A percentile compares a stretch with the other conserved stretches of the same genome.
phyloP scores from a whole-genome alignment of 2,329 filamentous ascomycete genomes.

The Cordyceps javanica region DNA sequence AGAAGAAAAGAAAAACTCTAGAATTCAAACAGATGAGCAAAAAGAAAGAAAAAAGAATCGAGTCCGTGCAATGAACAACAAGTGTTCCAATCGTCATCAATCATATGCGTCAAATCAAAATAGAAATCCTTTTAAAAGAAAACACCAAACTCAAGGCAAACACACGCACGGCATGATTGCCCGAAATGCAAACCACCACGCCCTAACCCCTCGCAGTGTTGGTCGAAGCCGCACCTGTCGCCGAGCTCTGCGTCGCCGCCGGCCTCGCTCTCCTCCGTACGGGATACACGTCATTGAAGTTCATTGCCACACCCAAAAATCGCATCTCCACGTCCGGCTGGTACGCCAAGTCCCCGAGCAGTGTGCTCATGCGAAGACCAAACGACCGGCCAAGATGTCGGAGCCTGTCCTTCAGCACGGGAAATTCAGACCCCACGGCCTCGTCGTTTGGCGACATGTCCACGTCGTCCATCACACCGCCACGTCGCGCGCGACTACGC shows the following conservation, averaged over 20 bases:
- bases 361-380: conserved; percentile 65
- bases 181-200: background rate
- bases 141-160: background rate
- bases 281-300: conserved; percentile 91
- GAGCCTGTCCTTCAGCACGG: conserved; percentile 68
- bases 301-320: conserved; percentile 95
- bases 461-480: conserved; percentile 21
- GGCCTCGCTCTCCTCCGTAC: background rate
- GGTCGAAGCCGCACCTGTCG: background rate
- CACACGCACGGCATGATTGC: background rate
- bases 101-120: background rate
- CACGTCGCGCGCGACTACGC: conserved; percentile 55
- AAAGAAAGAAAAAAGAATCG: too few species aligned
- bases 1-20: too few species aligned
- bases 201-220: background rate
- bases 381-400: conserved; percentile 70
- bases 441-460: conserved; percentile 37
- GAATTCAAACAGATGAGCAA: too few species aligned
- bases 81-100: background rate
- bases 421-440: conserved; percentile 60
- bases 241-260: background rate
- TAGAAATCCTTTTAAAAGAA: background rate
- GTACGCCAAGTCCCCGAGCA: conserved; percentile 85
- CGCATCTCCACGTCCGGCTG: conserved; percentile 93
- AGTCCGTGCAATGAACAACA: too few species aligned